Base-by-base conservation (phyloP, 768 basidiomycete species). In the Psilocybe cubensis region DNA sequence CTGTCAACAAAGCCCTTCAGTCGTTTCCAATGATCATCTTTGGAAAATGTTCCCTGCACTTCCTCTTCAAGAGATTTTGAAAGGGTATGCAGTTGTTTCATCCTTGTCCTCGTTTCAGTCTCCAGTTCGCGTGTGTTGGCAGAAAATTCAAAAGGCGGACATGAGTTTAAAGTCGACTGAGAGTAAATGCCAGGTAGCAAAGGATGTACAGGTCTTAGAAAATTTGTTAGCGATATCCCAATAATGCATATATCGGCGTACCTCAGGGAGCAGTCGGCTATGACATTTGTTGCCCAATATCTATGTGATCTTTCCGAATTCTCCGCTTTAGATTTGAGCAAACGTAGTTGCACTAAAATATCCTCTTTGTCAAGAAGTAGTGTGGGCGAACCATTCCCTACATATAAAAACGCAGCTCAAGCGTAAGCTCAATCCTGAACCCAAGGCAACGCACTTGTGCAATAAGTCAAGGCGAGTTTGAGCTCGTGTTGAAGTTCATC, bases 101-200 rank as follows among this genome's bases (percentile, higher is more conserved):
- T 58, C 25, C 43, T 65, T 27, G 10, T 25, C 35, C 56, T 57
- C 2, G 56, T 55, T 7, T 40, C 35, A 4, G 45, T 28, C 48
- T 66, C 59, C 21, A 69, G 47, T 24, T 56, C 52, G 27, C 56
- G 59, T 9, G 57, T 29, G 24, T 54, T 40, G 20, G 8, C 29
- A 0, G 60, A 59, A 35, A 63, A 64, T 9, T 60, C 43, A 51
- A 70, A 70, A 18, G 66, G 66, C 28, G 64, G 57, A 11, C 58
- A 62, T 4, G 58, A 38, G 42, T 59, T 62, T 25, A 65, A 25
- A 18, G 59, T 51, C 1, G 66, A 64, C 29, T 70, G 52, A 3
- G 49, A 56, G 45, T 66, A 68, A 41, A 65, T 58, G n/a, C 51
- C 17, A 7, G 54, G 41, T 27, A 66, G 18, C 18, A 40, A 25